Evolutionary conservation across 2,329 filamentous ascomycete species (phyloP), one percentile per base, ranked within the genome.

Genomic region (Zalaria sp.): DNA sequence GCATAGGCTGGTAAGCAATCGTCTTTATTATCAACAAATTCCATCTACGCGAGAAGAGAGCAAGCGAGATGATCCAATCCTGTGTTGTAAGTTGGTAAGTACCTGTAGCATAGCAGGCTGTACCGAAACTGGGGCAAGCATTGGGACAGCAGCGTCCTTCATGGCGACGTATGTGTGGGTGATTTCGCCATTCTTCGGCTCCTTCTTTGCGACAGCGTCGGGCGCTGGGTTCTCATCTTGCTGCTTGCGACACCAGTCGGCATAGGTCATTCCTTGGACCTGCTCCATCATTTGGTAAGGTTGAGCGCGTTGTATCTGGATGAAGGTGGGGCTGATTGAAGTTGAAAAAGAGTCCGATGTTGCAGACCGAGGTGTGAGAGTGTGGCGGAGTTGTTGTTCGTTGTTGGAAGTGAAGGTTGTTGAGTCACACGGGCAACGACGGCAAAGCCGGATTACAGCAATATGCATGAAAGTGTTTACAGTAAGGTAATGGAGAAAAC

Each of bases 131-230:
- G 18, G 18, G 18, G 18, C 18, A 18, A 18, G 18, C 18, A n/a
- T n/a, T 32, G 7, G 29, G n/a, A 32, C 29, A n/a, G 29, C 39
- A 11, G 43, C 38, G 25, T 44, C 43, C 39, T 36, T 44, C 43
- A 44, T 44, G 9, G 43, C 35, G 29, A 44, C 34, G 18, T 46
- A 46, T 8, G 36, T 43, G 25, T 46, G 40, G 27, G 18, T 11
- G 37, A 39, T 36, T 27, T 46, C 44, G 4, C 42, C 38, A 10
- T 39, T 39, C 31, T 25, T 27, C 3, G 10, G 28, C 10, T 43
- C 39, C 31, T 43, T 38, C 25, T 43, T 43, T 10, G 42, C 37
- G 11, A 36, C 42, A 5, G 34, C 37, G 25, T 34, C 27, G 4
- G 37, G 26, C 5, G n/a, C n/a, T 7, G 29, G 7, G 7, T 32